These are phyloP conservation scores for Uronychia binucleata DNA, from an alignment of 73 alveolate genomes.

Conservation along the genomic window DNA sequence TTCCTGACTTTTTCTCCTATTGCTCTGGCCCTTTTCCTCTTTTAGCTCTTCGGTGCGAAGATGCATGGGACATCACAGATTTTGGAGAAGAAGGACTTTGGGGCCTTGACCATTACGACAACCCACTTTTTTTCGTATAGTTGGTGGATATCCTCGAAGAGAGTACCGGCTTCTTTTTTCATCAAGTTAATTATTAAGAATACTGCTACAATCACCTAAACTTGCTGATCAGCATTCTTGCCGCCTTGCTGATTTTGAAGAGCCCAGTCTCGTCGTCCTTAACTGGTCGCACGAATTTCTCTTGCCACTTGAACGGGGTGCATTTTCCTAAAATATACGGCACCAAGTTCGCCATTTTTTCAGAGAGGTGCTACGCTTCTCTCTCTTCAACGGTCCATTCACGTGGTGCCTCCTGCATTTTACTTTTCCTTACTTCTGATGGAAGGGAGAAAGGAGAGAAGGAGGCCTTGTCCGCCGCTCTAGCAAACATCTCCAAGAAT, in stretches of 20 bases:
- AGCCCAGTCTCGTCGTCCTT: constrained; percentile 23
- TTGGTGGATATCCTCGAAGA: no score
- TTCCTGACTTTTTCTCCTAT: no score
- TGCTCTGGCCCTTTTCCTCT: no score
- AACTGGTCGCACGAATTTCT: constrained; percentile 14
- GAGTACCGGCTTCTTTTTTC: no score
- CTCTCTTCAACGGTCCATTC: neutral
- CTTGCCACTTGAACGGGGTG: neutral
- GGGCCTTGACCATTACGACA: no score
- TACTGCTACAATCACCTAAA: no score
- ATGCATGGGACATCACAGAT: no score
- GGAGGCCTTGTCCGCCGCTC: constrained; percentile 49
- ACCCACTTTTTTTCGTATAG: no score
- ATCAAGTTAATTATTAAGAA: no score
- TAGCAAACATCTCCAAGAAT: constrained; percentile 77
- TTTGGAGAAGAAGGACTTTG: no score
- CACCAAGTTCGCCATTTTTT: neutral
- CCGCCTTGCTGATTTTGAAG: neutral
- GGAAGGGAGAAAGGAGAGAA: constrained; percentile 9
- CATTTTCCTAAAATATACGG: neutral
- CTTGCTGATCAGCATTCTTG: neutral
- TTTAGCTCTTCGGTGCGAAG: no score
- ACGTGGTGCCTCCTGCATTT: neutral
- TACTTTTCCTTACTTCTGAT: neutral
- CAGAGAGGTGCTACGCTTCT: neutral